These are phyloP conservation scores for Madurella fahalii DNA, from an alignment of 2,329 filamentous ascomycete species.

Conservation along the genomic window DNA sequence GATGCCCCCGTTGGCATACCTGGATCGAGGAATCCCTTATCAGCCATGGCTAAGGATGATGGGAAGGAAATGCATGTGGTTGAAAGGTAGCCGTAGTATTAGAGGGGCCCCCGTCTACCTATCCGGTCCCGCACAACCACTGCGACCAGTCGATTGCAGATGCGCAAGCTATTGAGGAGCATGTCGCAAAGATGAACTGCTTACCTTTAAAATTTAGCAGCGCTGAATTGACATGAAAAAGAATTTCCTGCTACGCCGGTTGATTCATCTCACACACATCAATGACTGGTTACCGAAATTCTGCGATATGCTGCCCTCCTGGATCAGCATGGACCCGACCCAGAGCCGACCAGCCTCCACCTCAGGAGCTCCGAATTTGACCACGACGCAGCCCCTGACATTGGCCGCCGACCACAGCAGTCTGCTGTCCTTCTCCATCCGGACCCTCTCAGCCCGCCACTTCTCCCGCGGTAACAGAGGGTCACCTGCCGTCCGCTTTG, in stretches of 20 bases:
- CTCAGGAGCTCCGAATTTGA: slow-evolving; percentile 82
- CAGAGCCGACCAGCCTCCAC: slow-evolving; percentile 79
- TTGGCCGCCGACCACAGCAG: slow-evolving; percentile 79
- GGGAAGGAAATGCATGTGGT: too few relatives aligned
- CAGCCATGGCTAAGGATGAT: too few relatives aligned
- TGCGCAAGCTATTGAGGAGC: too few relatives aligned
- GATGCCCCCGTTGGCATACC: too few relatives aligned
- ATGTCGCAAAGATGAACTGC: too few relatives aligned
- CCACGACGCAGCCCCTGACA: slow-evolving; percentile 77
- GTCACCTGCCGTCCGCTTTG: slow-evolving; percentile 32
- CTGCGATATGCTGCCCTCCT: slow-evolving; percentile 66
- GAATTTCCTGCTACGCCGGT: neutral
- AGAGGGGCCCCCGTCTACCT: too few relatives aligned
- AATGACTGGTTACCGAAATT: slow-evolving; percentile 78
- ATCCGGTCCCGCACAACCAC: too few relatives aligned
- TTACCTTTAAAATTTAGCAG: too few relatives aligned
- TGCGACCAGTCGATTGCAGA: too few relatives aligned
- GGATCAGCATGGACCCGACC: slow-evolving; percentile 69
- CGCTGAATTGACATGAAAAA: too few relatives aligned
- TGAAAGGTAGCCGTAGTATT: too few relatives aligned
- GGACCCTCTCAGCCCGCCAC: slow-evolving; percentile 54
- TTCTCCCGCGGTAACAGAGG: slow-evolving; percentile 40
- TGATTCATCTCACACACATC: slow-evolving; percentile 61
- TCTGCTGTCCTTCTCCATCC: slow-evolving; percentile 54
- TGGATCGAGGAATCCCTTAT: too few relatives aligned